phyloP scores from a whole-genome alignment of 78 protist genomes.

The Polysphondylium violaceum region DNA sequence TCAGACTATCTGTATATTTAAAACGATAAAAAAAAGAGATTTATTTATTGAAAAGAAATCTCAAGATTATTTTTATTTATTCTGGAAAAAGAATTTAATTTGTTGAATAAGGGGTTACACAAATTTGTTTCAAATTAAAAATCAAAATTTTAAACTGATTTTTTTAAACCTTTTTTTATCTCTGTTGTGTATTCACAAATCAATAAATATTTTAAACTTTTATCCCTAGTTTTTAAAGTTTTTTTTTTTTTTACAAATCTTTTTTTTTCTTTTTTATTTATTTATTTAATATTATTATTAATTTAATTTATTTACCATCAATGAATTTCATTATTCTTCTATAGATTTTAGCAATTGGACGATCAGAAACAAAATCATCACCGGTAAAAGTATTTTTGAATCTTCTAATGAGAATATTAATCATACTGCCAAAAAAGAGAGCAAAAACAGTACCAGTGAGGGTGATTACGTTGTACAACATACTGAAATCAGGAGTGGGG shows the following conservation, averaged over 20 bases:
- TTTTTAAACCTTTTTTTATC: too few relatives aligned
- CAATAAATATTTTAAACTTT: too few relatives aligned
- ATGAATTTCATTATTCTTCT: constrained; percentile 75
- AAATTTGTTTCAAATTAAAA: too few relatives aligned
- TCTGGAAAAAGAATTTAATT: too few relatives aligned
- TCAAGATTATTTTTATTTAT: too few relatives aligned
- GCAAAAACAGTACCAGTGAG: constrained; percentile 88
- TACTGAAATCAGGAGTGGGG: constrained; percentile 93
- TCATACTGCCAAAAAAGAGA: constrained; percentile 84
- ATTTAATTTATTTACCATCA: constrained; percentile 41
- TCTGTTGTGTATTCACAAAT: too few relatives aligned
- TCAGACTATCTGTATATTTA: too few relatives aligned
- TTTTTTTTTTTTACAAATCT: not conserved
- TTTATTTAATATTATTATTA: not conserved
- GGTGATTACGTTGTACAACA: constrained; percentile 93
- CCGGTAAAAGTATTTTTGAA: constrained; percentile 49
- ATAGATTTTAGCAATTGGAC: constrained; percentile 80
- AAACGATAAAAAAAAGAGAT: too few relatives aligned
- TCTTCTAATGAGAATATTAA: constrained; percentile 64
- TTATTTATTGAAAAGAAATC: too few relatives aligned
- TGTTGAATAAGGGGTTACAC: too few relatives aligned
- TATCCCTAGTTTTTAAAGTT: too few relatives aligned
- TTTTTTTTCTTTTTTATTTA: not conserved
- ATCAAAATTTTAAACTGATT: too few relatives aligned
- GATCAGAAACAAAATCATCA: constrained; percentile 75